These are phyloP conservation scores for Solanum okadae DNA, from an alignment of 257 asterid genomes.

Conservation along the genomic window DNA sequence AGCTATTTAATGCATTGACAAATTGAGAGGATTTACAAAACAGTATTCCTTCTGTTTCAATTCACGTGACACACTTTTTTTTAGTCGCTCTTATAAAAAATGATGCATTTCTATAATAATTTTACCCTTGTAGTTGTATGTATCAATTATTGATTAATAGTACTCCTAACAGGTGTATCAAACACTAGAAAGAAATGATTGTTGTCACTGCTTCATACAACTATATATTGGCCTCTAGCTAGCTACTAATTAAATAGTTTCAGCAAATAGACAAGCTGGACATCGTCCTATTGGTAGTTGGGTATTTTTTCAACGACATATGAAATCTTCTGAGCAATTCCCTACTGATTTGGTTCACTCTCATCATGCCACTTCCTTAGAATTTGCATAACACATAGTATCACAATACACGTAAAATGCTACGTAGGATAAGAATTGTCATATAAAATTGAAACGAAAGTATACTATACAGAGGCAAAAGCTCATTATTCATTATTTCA, in stretches of 20 bases:
- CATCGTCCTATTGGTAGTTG: background rate
- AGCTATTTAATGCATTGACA: too few relatives aligned
- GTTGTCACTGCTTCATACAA: background rate
- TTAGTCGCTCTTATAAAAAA: too few relatives aligned
- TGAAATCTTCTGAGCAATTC: too few relatives aligned
- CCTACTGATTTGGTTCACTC: too few relatives aligned
- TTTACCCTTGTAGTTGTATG: background rate
- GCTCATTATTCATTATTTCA: background rate
- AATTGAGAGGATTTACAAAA: too few relatives aligned
- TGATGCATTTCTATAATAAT: too few relatives aligned
- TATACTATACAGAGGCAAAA: background rate
- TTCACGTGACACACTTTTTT: too few relatives aligned
- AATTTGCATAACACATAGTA: too few relatives aligned
- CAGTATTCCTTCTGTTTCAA: too few relatives aligned
- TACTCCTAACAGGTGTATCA: background rate
- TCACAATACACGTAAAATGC: too few relatives aligned
- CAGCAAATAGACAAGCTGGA: background rate
- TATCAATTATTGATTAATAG: background rate
- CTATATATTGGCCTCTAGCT: background rate
- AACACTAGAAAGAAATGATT: background rate
- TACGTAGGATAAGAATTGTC: too few relatives aligned
- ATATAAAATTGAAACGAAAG: background rate
- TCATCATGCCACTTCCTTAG: too few relatives aligned
- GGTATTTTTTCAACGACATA: background rate
- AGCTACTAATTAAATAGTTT: background rate